Conservation (phyloP, 106 monocot genomes). For the Chionographis japonica region DNA sequence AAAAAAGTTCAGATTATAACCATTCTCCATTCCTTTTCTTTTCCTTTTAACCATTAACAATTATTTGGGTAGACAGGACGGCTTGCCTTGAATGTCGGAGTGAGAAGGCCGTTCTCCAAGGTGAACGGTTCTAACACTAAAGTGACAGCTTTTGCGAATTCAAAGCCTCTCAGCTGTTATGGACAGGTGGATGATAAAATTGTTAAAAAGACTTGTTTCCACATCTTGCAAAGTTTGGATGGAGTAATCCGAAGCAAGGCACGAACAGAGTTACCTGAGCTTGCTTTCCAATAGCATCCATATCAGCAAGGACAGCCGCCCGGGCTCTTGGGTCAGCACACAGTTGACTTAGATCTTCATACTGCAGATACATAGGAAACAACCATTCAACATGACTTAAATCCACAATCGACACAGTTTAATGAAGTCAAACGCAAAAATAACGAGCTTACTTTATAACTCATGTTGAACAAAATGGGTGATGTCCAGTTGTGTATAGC, state of each 20-base stretch:
- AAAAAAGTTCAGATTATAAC: not conserved
- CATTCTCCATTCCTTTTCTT: not conserved
- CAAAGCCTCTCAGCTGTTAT: constrained; percentile 85
- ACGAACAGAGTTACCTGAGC: constrained; percentile 52
- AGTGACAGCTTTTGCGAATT: constrained; percentile 83
- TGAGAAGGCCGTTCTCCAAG: constrained; percentile 86
- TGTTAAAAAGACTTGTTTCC: too few relatives aligned
- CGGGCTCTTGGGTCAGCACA: constrained; percentile 63
- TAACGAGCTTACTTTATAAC: too few relatives aligned
- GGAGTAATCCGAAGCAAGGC: not conserved
- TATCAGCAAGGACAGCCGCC: constrained; percentile 76
- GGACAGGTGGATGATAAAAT: too few relatives aligned
- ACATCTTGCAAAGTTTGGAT: too few relatives aligned
- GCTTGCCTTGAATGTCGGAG: constrained; percentile 88
- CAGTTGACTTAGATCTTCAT: constrained; percentile 63
- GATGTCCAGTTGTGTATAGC: too few relatives aligned
- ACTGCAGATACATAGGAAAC: constrained; percentile 28
- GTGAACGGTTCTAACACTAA: constrained; percentile 81
- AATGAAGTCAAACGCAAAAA: too few relatives aligned
- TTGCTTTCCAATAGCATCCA: constrained; percentile 82
- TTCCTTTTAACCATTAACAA: not conserved
- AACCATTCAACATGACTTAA: too few relatives aligned
- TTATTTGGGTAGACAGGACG: not conserved
- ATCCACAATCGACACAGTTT: too few relatives aligned
- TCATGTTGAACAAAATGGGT: too few relatives aligned